Evolutionary conservation across 257 asterid species (phyloP).

Genomic region (Penstemon davidsonii): DNA sequence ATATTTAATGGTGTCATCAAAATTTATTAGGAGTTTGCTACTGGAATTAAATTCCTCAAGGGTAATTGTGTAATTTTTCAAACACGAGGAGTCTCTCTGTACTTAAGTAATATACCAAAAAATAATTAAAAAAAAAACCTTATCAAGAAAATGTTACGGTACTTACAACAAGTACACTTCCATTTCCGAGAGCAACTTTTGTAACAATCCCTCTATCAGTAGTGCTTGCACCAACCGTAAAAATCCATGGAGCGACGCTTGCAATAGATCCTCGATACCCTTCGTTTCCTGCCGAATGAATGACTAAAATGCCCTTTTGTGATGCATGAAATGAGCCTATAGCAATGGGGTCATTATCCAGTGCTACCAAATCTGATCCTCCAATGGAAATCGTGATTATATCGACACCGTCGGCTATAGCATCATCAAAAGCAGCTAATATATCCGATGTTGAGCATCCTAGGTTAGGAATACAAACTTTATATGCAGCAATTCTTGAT

Average conservation of each 20-base stretch:
- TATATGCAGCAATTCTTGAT: constrained; percentile 40
- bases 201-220: constrained; percentile 27
- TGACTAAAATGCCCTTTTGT: constrained; percentile 20
- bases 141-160: background rate
- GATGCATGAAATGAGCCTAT: constrained; percentile 33
- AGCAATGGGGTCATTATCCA: constrained; percentile 17
- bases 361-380: rapidly evolving
- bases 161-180: constrained; percentile 24
- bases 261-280: background rate
- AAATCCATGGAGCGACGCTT: constrained; percentile 33
- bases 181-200: constrained; percentile 31
- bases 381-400: constrained; percentile 40
- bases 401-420: constrained; percentile 53
- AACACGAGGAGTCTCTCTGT: too few relatives aligned
- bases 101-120: too few relatives aligned
- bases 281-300: constrained; percentile 24
- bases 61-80: too few relatives aligned
- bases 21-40: too few relatives aligned
- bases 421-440: constrained; percentile 50
- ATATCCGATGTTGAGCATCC: constrained; percentile 5
- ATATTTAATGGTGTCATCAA: too few relatives aligned
- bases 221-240: constrained; percentile 33
- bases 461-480: background rate
- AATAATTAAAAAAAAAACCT: too few relatives aligned
- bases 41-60: too few relatives aligned